Conservation (phyloP, 1,284 basidiomycete genomes). For the Neolentinus lepideus region DNA sequence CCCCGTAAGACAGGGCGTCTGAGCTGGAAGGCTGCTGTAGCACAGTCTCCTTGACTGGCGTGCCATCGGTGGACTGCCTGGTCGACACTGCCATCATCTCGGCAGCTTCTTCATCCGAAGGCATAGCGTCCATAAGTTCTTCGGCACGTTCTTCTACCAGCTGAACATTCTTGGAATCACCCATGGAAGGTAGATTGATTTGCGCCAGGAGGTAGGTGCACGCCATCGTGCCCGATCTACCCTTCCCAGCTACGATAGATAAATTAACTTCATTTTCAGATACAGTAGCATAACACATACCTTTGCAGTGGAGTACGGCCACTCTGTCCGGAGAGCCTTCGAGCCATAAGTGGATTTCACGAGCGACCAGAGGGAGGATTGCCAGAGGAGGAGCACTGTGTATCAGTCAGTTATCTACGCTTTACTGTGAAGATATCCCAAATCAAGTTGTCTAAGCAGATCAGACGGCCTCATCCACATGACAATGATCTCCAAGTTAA, state of each 20-base stretch:
- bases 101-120: constrained; percentile 24
- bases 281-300: constrained; percentile 23
- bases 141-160: constrained; percentile 34
- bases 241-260: constrained; percentile 57
- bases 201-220: constrained; percentile 74
- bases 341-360: constrained; percentile 79
- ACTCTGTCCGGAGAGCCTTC: constrained; percentile 62
- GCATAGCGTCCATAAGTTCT: constrained; percentile 39
- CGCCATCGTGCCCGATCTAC: constrained; percentile 76
- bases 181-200: constrained; percentile 29
- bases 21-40: no score
- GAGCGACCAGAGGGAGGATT: constrained; percentile 67
- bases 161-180: constrained; percentile 39
- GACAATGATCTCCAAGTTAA: no score
- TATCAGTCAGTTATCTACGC: background rate
- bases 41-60: background rate
- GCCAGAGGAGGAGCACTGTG: constrained; percentile 75
- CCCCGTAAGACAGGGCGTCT: no score
- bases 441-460: no score
- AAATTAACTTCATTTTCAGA: constrained; percentile 1
- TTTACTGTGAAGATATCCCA: no score
- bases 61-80: background rate
- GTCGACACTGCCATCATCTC: constrained; percentile 9
- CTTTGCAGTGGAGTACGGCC: constrained; percentile 87
- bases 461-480: no score